phyloP scores from a whole-genome alignment of 2,329 filamentous ascomycete species.

The Colletotrichum cereale region DNA sequence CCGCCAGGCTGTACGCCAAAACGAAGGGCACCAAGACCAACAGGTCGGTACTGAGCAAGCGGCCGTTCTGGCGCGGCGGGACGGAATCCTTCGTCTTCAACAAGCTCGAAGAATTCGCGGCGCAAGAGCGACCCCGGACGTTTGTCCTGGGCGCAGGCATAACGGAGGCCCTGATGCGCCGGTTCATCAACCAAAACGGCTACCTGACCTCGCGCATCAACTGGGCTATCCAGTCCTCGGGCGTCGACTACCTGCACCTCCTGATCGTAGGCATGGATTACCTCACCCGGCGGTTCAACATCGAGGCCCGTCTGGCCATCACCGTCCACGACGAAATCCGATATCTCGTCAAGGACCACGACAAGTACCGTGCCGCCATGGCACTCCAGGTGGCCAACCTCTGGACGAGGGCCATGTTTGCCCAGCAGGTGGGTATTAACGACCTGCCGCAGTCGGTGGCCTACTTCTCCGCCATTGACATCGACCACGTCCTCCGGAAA shows the following conservation, averaged over 20 bases:
- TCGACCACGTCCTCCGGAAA: slow-evolving; percentile 95
- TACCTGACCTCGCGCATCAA: slow-evolving; percentile 98
- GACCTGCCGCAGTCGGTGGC: slow-evolving; percentile 95
- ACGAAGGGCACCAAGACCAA: slow-evolving; percentile 93
- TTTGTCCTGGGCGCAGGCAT: slow-evolving; percentile 95
- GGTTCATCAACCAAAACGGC: slow-evolving; percentile 87
- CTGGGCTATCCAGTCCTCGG: slow-evolving; percentile 98
- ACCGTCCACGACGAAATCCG: slow-evolving; percentile 98
- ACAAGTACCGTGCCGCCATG: slow-evolving; percentile 91
- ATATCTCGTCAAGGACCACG: slow-evolving; percentile 86
- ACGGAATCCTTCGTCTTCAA: slow-evolving; percentile 99
- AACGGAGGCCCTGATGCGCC: slow-evolving; percentile 91
- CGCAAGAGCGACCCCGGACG: slow-evolving; percentile 90
- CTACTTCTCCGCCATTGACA: slow-evolving; percentile 95
- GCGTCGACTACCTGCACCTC: slow-evolving; percentile 96
- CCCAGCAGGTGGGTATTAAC: slow-evolving; percentile 94
- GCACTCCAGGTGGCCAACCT: slow-evolving; percentile 94
- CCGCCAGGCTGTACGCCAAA: slow-evolving; percentile 83
- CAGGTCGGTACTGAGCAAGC: slow-evolving; percentile 77
- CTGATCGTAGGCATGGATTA: slow-evolving; percentile 97
- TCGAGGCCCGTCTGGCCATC: slow-evolving; percentile 87
- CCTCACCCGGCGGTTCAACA: slow-evolving; percentile 84
- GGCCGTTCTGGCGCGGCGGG: slow-evolving; percentile 92
- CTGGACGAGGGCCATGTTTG: slow-evolving; percentile 98
- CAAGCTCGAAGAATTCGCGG: slow-evolving; percentile 96